phyloP scores from a whole-genome alignment of 352 stramenopile genomes.

The Phytophthora idaei region DNA sequence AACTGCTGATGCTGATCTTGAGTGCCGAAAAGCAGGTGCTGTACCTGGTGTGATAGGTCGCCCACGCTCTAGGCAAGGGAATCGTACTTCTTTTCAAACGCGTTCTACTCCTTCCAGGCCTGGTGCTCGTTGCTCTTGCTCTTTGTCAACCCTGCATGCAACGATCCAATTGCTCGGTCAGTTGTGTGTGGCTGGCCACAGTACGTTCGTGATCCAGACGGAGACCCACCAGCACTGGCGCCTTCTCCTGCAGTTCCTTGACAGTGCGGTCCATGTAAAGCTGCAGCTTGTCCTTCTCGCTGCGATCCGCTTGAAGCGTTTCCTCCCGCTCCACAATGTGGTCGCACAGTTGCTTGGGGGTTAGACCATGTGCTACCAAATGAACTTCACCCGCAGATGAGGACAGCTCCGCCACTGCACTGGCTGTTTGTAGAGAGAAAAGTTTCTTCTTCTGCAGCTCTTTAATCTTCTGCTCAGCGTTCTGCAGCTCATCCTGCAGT shows the following conservation, averaged over 20 bases:
- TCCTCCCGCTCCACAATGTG: conserved; percentile 90
- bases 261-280: conserved; percentile 92
- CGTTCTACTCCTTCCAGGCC: conserved; percentile 63
- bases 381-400: conserved; percentile 65
- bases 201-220: conserved; percentile 91
- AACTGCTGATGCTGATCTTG: conserved; percentile 54
- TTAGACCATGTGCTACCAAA: conserved; percentile 67
- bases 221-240: conserved; percentile 89
- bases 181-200: conserved; percentile 78
- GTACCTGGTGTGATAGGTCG: conserved; percentile 93
- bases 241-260: conserved; percentile 92
- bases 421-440: conserved; percentile 52
- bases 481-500: conserved; percentile 59
- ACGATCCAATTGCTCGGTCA: conserved; percentile 71
- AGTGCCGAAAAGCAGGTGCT: conserved; percentile 82
- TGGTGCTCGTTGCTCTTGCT: conserved; percentile 74
- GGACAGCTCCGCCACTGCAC: conserved; percentile 64
- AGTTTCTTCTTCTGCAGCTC: conserved; percentile 75
- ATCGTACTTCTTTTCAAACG: conserved; percentile 72
- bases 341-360: conserved; percentile 90
- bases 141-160: conserved; percentile 71
- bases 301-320: conserved; percentile 73
- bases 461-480: conserved; percentile 56
- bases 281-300: conserved; percentile 89
- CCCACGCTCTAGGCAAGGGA: conserved; percentile 83